phyloP scores from a whole-genome alignment of 768 basidiomycete genomes.

The Tubosaeta sp. region DNA sequence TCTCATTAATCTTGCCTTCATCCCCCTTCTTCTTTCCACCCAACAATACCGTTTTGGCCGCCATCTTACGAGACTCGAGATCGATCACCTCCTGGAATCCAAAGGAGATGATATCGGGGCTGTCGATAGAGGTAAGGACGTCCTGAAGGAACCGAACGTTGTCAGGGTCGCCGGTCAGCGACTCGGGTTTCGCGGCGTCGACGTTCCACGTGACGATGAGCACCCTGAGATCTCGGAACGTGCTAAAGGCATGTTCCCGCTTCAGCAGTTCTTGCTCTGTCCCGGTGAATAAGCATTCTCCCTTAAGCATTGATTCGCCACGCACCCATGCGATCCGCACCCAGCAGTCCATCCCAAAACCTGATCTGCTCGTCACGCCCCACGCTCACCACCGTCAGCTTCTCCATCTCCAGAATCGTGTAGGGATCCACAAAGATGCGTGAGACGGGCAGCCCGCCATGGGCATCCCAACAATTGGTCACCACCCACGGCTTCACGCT shows the following conservation, averaged over 20 bases:
- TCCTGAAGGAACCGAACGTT: constrained; percentile 82
- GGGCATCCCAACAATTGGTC: constrained; percentile 86
- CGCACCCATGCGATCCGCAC: constrained; percentile 83
- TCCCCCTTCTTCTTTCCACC: constrained; percentile 63
- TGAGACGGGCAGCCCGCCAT: constrained; percentile 60
- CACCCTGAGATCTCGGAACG: constrained; percentile 70
- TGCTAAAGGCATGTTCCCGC: constrained; percentile 72
- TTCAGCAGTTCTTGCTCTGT: constrained; percentile 73
- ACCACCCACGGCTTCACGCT: constrained; percentile 72
- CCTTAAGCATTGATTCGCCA: constrained; percentile 9
- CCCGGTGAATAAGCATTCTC: neutral
- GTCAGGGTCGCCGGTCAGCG: constrained; percentile 57
- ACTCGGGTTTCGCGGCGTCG: constrained; percentile 80
- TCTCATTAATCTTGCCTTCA: constrained; percentile 56
- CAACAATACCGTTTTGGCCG: constrained; percentile 86
- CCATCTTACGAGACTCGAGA: constrained; percentile 87
- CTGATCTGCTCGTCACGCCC: constrained; percentile 69
- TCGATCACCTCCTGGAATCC: constrained; percentile 97
- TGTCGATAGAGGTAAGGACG: constrained; percentile 63
- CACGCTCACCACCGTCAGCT: constrained; percentile 69
- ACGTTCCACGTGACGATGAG: constrained; percentile 92
- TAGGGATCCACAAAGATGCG: constrained; percentile 66
- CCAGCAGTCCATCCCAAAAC: constrained; percentile 89
- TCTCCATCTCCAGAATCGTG: constrained; percentile 64
- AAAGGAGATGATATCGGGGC: constrained; percentile 87